phyloP scores from a whole-genome alignment of 2,329 filamentous ascomycete species.

The Calonectria hongkongensis region DNA sequence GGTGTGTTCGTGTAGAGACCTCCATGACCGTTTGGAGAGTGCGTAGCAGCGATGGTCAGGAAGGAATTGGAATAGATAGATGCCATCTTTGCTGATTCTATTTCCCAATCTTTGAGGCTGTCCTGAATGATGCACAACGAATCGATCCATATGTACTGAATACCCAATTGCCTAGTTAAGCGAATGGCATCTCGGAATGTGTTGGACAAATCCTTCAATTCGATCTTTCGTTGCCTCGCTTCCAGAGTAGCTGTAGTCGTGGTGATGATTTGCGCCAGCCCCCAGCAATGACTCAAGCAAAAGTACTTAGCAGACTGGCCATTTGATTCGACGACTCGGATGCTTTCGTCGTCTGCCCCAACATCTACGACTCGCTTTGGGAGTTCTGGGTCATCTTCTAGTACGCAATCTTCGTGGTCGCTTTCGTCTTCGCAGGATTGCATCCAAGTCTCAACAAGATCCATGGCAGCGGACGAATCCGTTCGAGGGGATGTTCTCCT shows the following conservation, averaged over 20 bases:
- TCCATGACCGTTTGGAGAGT: constrained; percentile 30
- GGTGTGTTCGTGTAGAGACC: constrained; percentile 35
- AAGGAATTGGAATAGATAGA: constrained; percentile 46
- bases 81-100: constrained; percentile 47
- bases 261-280: constrained; percentile 13
- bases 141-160: constrained; percentile 50
- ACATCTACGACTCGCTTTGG: constrained; percentile 32
- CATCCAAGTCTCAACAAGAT: constrained; percentile 20
- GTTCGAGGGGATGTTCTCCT: constrained; percentile 13
- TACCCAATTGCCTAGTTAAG: constrained; percentile 33
- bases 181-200: constrained; percentile 39
- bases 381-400: constrained; percentile 5
- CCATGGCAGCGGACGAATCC: constrained; percentile 4
- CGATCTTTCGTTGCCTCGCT: constrained; percentile 30
- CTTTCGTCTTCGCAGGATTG: not conserved
- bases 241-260: constrained; percentile 29
- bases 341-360: not conserved
- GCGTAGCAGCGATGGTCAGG: constrained; percentile 46
- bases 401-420: constrained; percentile 19
- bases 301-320: constrained; percentile 23
- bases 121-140: constrained; percentile 51
- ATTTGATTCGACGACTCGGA: constrained; percentile 13
- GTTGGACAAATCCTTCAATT: constrained; percentile 19
- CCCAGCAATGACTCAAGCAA: constrained; percentile 30
- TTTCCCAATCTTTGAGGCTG: constrained; percentile 43